phyloP scores from a whole-genome alignment of 305 asterid species.

The Monarda citriodora region DNA sequence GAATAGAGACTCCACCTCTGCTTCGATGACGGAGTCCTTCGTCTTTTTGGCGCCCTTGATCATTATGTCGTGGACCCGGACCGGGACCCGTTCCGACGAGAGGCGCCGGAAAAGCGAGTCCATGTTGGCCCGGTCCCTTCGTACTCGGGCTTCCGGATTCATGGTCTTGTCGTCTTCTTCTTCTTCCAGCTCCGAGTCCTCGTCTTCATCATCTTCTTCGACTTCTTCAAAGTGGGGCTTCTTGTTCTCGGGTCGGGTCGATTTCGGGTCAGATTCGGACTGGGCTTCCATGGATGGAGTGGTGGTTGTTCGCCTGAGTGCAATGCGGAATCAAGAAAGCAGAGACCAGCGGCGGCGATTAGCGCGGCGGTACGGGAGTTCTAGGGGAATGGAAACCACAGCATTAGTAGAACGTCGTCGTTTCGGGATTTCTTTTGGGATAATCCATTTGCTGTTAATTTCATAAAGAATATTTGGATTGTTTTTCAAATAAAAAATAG shows the following conservation, averaged over 20 bases:
- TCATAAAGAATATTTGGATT: too few relatives aligned
- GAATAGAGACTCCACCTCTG: constrained; percentile 62
- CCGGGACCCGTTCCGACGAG: constrained; percentile 62
- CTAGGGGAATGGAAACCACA: constrained; percentile 19
- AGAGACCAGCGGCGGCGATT: constrained; percentile 17
- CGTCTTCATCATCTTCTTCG: constrained; percentile 40
- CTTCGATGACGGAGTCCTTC: constrained; percentile 71
- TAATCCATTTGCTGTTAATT: background rate
- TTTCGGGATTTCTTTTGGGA: background rate
- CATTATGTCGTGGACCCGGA: constrained; percentile 86
- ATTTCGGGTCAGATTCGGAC: constrained; percentile 22
- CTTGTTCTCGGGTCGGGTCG: constrained; percentile 15
- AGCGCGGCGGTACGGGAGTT: constrained; percentile 23
- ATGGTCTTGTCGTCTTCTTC: constrained; percentile 31
- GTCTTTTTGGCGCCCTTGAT: constrained; percentile 90
- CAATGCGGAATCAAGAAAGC: constrained; percentile 3
- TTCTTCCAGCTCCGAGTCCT: constrained; percentile 38
- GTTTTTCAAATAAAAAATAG: too few relatives aligned
- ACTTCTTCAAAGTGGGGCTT: constrained; percentile 30
- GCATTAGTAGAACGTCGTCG: constrained; percentile 14
- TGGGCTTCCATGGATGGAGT: constrained; percentile 25
- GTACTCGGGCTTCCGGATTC: constrained; percentile 47
- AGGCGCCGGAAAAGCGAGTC: constrained; percentile 65
- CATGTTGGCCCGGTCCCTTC: constrained; percentile 49
- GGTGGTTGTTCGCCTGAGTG: background rate